A percentile compares a stretch with the other conserved stretches of the same genome.
Conservation (phyloP, 768 basidiomycete genomes). For the Collybia sordida region DNA sequence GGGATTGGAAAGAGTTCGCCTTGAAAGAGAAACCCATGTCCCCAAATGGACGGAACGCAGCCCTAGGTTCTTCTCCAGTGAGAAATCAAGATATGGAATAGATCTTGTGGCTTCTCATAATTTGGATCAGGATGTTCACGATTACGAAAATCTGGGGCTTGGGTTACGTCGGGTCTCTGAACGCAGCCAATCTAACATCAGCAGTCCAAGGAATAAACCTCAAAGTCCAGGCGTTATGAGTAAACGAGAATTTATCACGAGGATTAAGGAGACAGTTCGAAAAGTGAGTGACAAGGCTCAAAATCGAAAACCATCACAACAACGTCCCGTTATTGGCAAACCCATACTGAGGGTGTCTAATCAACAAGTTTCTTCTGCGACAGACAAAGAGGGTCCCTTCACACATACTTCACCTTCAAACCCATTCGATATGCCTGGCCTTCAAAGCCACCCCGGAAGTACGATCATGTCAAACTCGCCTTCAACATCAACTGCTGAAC, state of each 20-base stretch:
- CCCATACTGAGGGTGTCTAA: constrained; percentile 44
- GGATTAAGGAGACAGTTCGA: constrained; percentile 61
- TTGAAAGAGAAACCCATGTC: constrained; percentile 17
- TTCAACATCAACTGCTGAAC: constrained; percentile 61
- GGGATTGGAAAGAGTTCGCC: constrained; percentile 25
- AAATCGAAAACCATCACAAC: constrained; percentile 30
- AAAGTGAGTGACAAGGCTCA: constrained; percentile 61
- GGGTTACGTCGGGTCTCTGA: constrained; percentile 52
- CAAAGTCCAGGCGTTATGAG: constrained; percentile 59
- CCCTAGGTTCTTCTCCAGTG: constrained; percentile 13
- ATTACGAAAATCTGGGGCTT: constrained; percentile 39
- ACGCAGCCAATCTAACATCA: constrained; percentile 34
- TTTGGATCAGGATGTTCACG: constrained; percentile 10
- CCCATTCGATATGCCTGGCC: constrained; percentile 40
- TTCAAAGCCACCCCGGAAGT: constrained; percentile 42
- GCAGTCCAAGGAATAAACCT: constrained; percentile 21
- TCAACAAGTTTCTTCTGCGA: constrained; percentile 7
- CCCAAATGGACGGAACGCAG: constrained; percentile 12
- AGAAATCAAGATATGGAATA: constrained; percentile 8
- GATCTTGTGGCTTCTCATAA: constrained; percentile 16
- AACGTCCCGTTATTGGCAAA: constrained; percentile 56
- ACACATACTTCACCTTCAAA: constrained; percentile 32
- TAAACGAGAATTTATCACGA: constrained; percentile 69
- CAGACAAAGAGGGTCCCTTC: constrained; percentile 8
- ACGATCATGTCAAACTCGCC: constrained; percentile 58